Evolutionary conservation across 1,284 basidiomycete genomes (phyloP), one percentile per base, ranked within the genome.

Genomic region (Tetrapyrgos nigripes): DNA sequence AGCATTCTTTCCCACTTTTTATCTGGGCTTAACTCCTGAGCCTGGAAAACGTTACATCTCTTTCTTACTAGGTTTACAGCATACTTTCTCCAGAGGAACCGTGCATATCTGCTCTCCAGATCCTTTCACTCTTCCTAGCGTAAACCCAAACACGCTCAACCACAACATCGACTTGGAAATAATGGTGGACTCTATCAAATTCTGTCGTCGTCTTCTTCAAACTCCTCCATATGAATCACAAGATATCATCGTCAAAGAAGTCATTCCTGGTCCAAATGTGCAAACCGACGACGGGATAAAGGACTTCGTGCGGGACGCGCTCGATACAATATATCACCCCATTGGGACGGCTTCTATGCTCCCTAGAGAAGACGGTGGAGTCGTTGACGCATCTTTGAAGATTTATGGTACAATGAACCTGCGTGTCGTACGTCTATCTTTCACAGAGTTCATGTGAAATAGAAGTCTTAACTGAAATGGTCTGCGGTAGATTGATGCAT

Each of bases 341-440:
- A 43, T 57, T 2, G 55, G 55, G 2, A 57, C 55, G 4, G 55
- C 55, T 13, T 44, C 48, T 14, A 57, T 57, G 55, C 24, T 57
- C 2, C 55, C 55, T 23, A 23, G 37, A 13, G 49, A 50, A 44
- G 55, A 57, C 26, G 55, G 55, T 11, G 55, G 55, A 29, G 55
- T 57, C 8, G 55, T 57, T 1, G 55, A 57, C 43, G 24, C 17
- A 4, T 21, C 43, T 11, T 29, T 57, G 14, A 26, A 44, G 37
- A 50, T 57, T 1, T 57, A 57, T 23, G 55, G 49, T 19, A 55
- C 53, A 10, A 11, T 23, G 14, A 55, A 55, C 19, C 23, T 59
- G n/a, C 45, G 58, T 14, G 58, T 59, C 9, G 58, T 59, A 55
- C 26, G 58, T 31, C 31, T 50, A 10, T 50, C 11, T 29, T 3